Percentiles rank a stretch among this genome's conserved stretches.
Conservation (phyloP, 495 filamentous ascomycete species). For the Tuber melanosporum region DNA sequence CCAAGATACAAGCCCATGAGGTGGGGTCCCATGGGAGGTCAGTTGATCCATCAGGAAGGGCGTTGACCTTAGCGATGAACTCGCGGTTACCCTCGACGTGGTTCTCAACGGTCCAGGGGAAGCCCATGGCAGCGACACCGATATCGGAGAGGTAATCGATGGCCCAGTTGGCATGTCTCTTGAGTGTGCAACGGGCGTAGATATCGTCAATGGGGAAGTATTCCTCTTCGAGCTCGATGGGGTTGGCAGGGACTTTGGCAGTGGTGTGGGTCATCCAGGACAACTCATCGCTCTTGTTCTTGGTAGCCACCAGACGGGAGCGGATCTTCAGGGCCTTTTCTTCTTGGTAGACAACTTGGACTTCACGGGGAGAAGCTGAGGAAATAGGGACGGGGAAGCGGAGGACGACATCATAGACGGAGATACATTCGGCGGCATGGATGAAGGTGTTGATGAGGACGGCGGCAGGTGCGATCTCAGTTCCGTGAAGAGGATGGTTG, state of each 20-base stretch:
- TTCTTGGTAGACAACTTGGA: conserved; percentile 42
- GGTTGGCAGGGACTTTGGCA: conserved; percentile 14
- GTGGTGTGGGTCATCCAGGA: conserved; percentile 47
- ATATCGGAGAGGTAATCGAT: conserved; percentile 46
- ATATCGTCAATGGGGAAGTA: conserved; percentile 27
- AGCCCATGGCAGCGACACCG: conserved; percentile 47
- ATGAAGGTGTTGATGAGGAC: conserved; percentile 45
- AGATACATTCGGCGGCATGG: conserved; percentile 26
- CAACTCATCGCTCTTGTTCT: conserved; percentile 16
- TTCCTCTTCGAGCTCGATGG: conserved; percentile 8
- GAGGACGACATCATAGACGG: neutral
- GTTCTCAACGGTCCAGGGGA: conserved; percentile 47
- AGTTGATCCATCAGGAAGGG: conserved; percentile 21
- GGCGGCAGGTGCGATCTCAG: conserved; percentile 46
- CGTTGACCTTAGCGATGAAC: conserved; percentile 47
- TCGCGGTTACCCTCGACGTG: conserved; percentile 45
- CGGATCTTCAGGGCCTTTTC: conserved; percentile 34
- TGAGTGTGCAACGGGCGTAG: conserved; percentile 20
- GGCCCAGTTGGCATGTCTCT: conserved; percentile 41
- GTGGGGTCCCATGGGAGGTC: conserved; percentile 40
- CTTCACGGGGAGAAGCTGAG: conserved; percentile 41
- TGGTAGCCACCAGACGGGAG: conserved; percentile 40
- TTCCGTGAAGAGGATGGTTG: conserved; percentile 22
- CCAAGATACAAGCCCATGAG: conserved; percentile 48
- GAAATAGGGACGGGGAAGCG: conserved; percentile 41